phyloP scores from a whole-genome alignment of 176 grass and related monocot species.

The Saccharum officinarum region DNA sequence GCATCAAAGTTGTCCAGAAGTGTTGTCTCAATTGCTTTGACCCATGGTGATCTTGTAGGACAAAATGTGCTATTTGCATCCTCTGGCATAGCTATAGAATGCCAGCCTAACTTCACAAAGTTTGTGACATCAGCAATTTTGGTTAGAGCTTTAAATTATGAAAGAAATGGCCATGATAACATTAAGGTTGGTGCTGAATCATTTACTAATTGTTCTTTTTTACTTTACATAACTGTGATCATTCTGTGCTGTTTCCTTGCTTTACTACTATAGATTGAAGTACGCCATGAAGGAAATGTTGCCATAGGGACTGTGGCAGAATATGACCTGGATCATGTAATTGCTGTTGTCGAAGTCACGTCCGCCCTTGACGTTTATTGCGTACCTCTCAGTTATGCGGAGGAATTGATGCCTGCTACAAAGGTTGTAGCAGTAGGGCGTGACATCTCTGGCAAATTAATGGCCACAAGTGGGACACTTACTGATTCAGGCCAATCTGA shows the following conservation, averaged over 20 bases:
- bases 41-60: constrained; percentile 19
- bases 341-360: background rate
- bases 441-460: constrained; percentile 19
- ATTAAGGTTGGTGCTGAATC: constrained; percentile 19
- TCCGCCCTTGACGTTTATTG: background rate
- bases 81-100: constrained; percentile 20
- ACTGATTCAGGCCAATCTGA: background rate
- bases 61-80: constrained; percentile 7
- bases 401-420: background rate
- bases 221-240: background rate
- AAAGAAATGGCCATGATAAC: background rate
- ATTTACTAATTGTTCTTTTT: background rate
- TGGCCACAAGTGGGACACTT: background rate
- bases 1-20: background rate
- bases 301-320: background rate
- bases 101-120: background rate
- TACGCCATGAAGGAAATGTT: background rate
- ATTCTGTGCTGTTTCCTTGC: background rate
- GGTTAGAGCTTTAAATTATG: background rate
- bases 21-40: constrained; percentile 15
- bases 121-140: constrained; percentile 30
- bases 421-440: constrained; percentile 1
- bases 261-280: background rate
- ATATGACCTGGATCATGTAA: background rate
- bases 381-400: background rate